Evolutionary conservation across 345 rosid species (phyloP), one percentile per base, ranked within the genome.

Genomic region (Gossypium mustelinum): DNA sequence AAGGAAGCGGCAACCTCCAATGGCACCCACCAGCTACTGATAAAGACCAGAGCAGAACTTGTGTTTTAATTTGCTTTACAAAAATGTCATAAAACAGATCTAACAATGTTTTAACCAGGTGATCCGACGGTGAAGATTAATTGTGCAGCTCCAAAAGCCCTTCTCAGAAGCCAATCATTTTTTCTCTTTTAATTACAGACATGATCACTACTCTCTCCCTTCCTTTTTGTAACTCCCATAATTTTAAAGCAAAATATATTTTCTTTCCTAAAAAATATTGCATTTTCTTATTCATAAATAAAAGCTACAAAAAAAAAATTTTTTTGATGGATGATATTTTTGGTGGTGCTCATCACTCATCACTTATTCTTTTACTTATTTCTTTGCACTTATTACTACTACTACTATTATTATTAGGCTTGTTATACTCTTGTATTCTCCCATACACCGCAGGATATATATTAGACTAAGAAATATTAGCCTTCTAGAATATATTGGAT

Each of bases 21-120:
- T 76, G 84, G 78, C 76, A 75, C 72, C 87, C 82, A 89, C 92
- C 96, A 82, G 87, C 87, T 77, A 90, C 82, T 87, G 97, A 92
- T 84, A 77, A 86, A 78, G 89, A 85, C 93, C 18, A 76, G 87
- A 85, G 92, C 18, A 76, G 44, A 82, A 81, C 62, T 11, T 20
- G 81, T 70, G 80, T 81, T 73, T 34, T 79, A 70, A n/a, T 59
- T 77, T 68, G 47, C 52, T 74, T 22, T 47, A 48, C 58, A 9
- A 44, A 68, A 59, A 59, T 24, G 24, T 58, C 63, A 24, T 41
- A 34, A 68, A n/a, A 50, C 44, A 27, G 9, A 68, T 22, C 29
- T 54, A 51, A 27, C 43, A 69, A 25, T 51, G 57, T 51, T 25
- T 0, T 50, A 7, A 16, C 24, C 68, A 44, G 69, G 24, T 61